phyloP scores from a whole-genome alignment of 2,329 filamentous ascomycete genomes.

The Alternaria postmessia region DNA sequence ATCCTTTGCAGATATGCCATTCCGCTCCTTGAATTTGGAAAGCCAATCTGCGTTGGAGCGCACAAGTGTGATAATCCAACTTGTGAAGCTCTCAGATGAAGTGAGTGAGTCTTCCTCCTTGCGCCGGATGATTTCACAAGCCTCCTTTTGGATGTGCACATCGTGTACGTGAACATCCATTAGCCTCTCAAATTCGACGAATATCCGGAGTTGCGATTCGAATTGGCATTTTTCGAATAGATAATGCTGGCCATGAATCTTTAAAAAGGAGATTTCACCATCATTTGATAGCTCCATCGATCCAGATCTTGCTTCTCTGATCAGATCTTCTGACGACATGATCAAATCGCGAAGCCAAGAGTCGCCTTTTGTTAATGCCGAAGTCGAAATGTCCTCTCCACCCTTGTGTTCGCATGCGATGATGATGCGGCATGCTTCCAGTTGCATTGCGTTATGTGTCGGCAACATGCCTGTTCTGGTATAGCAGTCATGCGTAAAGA shows the following conservation, averaged over 20 bases:
- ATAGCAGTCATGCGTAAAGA: background rate
- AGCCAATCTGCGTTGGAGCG: background rate
- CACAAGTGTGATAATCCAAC: background rate
- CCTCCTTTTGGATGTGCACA: background rate
- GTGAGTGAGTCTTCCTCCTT: background rate
- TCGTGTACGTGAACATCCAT: background rate
- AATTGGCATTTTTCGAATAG: background rate
- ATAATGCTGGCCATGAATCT: background rate
- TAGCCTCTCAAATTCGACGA: background rate
- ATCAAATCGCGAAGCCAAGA: background rate
- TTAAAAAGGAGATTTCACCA: background rate
- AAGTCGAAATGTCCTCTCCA: background rate
- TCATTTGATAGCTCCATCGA: background rate
- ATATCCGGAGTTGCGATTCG: background rate
- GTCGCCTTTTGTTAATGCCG: background rate
- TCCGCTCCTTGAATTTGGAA: background rate
- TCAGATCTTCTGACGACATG: background rate
- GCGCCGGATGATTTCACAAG: background rate
- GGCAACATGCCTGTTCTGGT: background rate
- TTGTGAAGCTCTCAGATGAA: background rate
- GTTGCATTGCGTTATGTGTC: background rate
- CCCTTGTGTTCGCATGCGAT: background rate
- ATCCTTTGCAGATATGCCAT: background rate
- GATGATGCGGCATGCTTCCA: background rate
- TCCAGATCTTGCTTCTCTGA: background rate